Percentiles rank a stretch among this genome's conserved stretches.
Evolutionary conservation across 2,329 filamentous ascomycete species (phyloP).

Genomic region (Apiospora malaysiana): DNA sequence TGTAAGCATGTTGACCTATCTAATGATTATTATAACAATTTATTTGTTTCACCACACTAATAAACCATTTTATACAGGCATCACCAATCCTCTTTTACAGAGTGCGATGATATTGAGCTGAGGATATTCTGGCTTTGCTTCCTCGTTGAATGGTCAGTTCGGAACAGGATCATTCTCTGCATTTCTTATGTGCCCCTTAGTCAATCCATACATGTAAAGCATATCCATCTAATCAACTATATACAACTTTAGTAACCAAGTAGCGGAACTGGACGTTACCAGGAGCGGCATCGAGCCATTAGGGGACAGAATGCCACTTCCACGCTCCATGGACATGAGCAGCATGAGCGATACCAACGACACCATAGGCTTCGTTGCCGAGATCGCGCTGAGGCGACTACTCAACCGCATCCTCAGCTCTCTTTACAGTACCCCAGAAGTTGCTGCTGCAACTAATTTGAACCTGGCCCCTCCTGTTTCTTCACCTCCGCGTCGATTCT

Average conservation of each 20-base stretch:
- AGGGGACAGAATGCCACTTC: slow-evolving; percentile 42
- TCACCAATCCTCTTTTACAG: slow-evolving; percentile 27
- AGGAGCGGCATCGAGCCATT: slow-evolving; percentile 46
- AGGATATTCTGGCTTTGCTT: slow-evolving; percentile 76
- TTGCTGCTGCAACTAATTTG: slow-evolving; percentile 31
- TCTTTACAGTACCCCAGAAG: slow-evolving; percentile 43
- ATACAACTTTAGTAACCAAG: slow-evolving; percentile 61
- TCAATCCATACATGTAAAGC: too few relatives aligned
- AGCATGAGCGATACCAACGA: slow-evolving; percentile 40
- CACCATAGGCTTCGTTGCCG: slow-evolving; percentile 47
- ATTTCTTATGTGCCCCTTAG: not conserved
- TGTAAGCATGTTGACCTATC: slow-evolving; percentile 31
- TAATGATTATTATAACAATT: not conserved
- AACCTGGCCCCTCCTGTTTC: slow-evolving; percentile 30
- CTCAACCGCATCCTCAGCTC: slow-evolving; percentile 50
- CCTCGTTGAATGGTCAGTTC: slow-evolving; percentile 69
- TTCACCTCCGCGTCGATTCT: slow-evolving; percentile 26
- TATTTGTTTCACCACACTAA: slow-evolving; percentile 29
- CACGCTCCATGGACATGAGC: not conserved
- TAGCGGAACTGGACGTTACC: slow-evolving; percentile 63
- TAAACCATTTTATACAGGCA: slow-evolving; percentile 7
- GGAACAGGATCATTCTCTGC: not conserved
- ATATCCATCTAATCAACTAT: not conserved
- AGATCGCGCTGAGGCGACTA: slow-evolving; percentile 48
- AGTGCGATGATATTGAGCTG: slow-evolving; percentile 52